Evolutionary conservation across 305 asterid genomes (phyloP).

Genomic region (Fraxinus paxiana): DNA sequence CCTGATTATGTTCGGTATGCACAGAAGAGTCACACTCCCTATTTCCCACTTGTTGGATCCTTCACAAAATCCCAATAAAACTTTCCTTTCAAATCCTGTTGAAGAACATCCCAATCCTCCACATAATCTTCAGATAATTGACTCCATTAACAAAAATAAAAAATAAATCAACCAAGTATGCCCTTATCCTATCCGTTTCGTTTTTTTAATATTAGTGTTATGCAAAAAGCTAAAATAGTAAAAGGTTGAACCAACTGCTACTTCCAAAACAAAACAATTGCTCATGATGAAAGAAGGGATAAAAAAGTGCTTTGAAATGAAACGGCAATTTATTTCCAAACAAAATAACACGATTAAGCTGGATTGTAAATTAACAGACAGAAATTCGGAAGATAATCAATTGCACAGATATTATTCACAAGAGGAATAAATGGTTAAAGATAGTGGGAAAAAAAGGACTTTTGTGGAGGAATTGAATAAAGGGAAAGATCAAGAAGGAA

Average conservation of each 20-base stretch:
- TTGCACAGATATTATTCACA: background rate
- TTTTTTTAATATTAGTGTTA: background rate
- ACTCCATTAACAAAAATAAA: background rate
- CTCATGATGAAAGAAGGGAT: background rate
- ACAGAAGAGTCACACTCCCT: constrained; percentile 57
- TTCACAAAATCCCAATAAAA: constrained; percentile 30
- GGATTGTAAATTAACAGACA: background rate
- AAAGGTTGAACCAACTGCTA: background rate
- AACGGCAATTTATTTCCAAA: background rate
- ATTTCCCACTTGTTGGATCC: constrained; percentile 43
- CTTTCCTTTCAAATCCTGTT: constrained; percentile 13
- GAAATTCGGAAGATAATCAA: background rate
- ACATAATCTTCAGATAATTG: background rate
- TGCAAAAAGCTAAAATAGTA: background rate
- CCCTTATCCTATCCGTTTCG: background rate
- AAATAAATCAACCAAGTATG: background rate
- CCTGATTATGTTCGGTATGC: constrained; percentile 64
- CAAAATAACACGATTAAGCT: background rate
- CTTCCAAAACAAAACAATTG: background rate
- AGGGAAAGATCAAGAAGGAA: background rate
- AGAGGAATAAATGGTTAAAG: background rate
- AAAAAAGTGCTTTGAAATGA: background rate
- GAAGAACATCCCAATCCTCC: background rate
- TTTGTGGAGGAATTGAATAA: background rate
- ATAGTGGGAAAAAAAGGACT: background rate